Percentiles rank a stretch among this genome's conserved stretches.
Conservation (phyloP, 331 rosid species). For the Spiraea crenata region DNA sequence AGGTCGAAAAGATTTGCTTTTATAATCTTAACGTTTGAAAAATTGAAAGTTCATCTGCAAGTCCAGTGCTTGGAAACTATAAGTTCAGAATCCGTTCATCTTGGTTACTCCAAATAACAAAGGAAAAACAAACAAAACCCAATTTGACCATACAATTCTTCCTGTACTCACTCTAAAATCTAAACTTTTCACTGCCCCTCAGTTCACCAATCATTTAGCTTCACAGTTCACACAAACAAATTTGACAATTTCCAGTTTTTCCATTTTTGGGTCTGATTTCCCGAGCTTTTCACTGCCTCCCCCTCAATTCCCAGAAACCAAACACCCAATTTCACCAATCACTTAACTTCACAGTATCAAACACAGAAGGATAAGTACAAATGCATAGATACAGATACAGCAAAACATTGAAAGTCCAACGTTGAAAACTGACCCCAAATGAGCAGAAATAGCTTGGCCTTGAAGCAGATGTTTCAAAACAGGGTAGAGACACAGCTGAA, state of each 20-base stretch:
- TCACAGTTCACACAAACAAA: background rate
- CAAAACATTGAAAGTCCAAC: background rate
- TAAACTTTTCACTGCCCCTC: no score
- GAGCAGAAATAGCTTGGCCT: conserved; percentile 29
- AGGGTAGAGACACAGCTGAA: conserved; percentile 32
- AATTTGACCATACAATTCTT: no score
- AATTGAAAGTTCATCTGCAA: background rate
- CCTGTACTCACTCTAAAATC: no score
- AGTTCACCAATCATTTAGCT: no score
- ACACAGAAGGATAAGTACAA: background rate
- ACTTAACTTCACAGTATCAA: background rate
- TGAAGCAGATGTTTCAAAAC: conserved; percentile 30
- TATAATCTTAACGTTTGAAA: no score
- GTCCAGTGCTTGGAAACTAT: background rate
- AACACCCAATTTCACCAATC: conserved; percentile 4
- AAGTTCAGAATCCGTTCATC: background rate
- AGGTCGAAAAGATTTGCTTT: no score
- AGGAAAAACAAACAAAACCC: no score
- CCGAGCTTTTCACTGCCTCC: background rate
- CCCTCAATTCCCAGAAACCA: conserved; percentile 1
- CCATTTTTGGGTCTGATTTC: background rate
- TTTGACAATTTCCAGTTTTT: background rate
- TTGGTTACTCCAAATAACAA: no score
- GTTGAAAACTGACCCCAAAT: conserved; percentile 32
- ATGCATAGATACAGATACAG: background rate